A percentile compares a stretch with the other conserved stretches of the same genome.
Evolutionary conservation across 2,329 filamentous ascomycete species (phyloP).

Genomic region (Torrubiella hemipterigena): DNA sequence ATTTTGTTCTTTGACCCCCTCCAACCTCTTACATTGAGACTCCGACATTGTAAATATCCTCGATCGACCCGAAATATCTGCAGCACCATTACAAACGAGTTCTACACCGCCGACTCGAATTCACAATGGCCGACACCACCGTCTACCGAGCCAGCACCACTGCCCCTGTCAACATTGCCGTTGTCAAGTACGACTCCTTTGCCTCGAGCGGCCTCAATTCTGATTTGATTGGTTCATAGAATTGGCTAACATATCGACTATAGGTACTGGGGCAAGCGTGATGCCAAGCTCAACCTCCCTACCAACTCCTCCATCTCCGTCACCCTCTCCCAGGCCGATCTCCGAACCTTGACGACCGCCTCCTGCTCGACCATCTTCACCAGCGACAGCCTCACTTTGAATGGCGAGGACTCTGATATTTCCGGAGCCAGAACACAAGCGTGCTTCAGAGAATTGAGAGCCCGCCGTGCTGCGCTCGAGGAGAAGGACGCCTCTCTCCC

Average conservation of each 20-base stretch:
- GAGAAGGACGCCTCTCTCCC: constrained; percentile 60
- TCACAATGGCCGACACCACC: too few species aligned
- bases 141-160: constrained; percentile 90
- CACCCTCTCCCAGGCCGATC: constrained; percentile 84
- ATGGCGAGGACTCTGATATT: constrained; percentile 72
- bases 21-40: too few species aligned
- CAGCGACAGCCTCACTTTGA: constrained; percentile 67
- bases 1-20: too few species aligned
- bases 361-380: constrained; percentile 69
- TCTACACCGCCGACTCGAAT: too few species aligned
- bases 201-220: neutral
- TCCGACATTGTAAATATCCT: too few species aligned
- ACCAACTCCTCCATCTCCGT: constrained; percentile 97
- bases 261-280: constrained; percentile 90
- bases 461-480: constrained; percentile 67
- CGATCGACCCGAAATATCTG: too few species aligned
- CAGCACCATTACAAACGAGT: too few species aligned
- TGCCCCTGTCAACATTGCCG: constrained; percentile 94
- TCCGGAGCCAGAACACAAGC: constrained; percentile 85
- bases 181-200: constrained; percentile 64
- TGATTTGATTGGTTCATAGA: neutral
- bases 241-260: constrained; percentile 1
- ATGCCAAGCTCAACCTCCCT: constrained; percentile 85
- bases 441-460: constrained; percentile 77
- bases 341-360: constrained; percentile 92